These are phyloP conservation scores for Mucor ambiguus DNA, from an alignment of 371 early-diverging fungal genomes.

Conservation along the genomic window DNA sequence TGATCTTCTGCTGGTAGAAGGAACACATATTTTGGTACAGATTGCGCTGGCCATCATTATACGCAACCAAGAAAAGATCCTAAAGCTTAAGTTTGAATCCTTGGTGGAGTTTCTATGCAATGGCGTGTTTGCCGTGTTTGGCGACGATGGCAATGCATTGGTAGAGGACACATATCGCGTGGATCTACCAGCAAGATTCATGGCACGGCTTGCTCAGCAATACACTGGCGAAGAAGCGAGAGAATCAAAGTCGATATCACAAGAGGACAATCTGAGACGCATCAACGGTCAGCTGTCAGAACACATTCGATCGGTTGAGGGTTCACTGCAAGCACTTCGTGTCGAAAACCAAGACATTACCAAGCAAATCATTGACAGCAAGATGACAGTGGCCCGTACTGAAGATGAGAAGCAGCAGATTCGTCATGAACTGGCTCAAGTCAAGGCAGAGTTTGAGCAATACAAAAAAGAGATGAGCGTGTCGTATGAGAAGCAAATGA, in stretches of 20 bases:
- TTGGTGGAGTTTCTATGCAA: conserved; percentile 84
- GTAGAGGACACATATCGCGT: conserved; percentile 46
- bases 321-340: conserved; percentile 60
- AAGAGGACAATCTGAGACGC: conserved; percentile 64
- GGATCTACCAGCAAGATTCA: conserved; percentile 35
- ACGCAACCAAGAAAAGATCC: conserved; percentile 73
- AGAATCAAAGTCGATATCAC: conserved; percentile 30
- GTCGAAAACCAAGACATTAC: conserved; percentile 71
- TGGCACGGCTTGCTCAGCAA: conserved; percentile 44
- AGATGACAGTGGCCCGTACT: conserved; percentile 58
- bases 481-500: conserved; percentile 64
- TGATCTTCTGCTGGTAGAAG: conserved; percentile 91
- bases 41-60: conserved; percentile 87
- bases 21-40: conserved; percentile 81
- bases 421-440: conserved; percentile 48
- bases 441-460: conserved; percentile 49
- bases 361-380: conserved; percentile 54
- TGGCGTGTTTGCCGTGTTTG: conserved; percentile 74
- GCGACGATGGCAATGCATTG: conserved; percentile 39
- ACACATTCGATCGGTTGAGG: conserved; percentile 64
- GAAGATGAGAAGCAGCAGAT: conserved; percentile 62
- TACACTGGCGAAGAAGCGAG: conserved; percentile 44
- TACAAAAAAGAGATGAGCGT: conserved; percentile 50
- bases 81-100: conserved; percentile 79
- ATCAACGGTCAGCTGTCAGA: conserved; percentile 70